Conservation (phyloP, 2,329 filamentous ascomycete genomes). For the Pseudogymnoascus pannorum region DNA sequence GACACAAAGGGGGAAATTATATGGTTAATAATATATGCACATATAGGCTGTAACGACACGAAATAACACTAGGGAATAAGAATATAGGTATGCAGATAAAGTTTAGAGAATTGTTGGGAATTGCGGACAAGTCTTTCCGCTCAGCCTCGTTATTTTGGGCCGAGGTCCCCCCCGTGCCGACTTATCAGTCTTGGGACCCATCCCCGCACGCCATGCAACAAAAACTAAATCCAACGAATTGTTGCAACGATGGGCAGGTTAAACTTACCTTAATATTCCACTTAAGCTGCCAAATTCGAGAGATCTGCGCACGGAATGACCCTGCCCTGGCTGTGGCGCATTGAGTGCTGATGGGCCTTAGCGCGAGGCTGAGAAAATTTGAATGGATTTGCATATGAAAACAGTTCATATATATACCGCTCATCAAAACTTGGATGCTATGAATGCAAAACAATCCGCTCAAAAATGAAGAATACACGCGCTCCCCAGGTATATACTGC, state of each 20-base stretch:
- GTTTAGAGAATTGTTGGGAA: not conserved
- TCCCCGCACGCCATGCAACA: not conserved
- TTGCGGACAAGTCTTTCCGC: not conserved
- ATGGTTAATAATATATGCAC: not conserved
- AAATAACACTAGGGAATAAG: not conserved
- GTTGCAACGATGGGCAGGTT: not conserved
- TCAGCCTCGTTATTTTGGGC: not conserved
- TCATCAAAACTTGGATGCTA: not conserved
- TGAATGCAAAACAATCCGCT: constrained; percentile 3
- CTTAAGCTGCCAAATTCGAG: not conserved
- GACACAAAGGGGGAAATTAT: not conserved
- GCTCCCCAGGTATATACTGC: constrained; percentile 3
- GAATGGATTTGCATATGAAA: constrained; percentile 1
- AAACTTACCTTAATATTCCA: not conserved
- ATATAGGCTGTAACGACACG: not conserved
- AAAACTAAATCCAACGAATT: not conserved
- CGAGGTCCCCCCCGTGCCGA: not conserved
- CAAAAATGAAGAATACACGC: constrained; percentile 8
- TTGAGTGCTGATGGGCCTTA: not conserved
- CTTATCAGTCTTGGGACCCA: not conserved
- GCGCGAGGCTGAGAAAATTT: not conserved
- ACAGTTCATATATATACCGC: not conserved
- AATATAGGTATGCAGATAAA: not conserved
- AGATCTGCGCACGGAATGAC: not conserved
- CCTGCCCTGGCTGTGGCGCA: not conserved